Percentiles rank a stretch among this genome's conserved stretches.
Conservation (phyloP, 768 basidiomycete species). For the Rhizopogon sp. region DNA sequence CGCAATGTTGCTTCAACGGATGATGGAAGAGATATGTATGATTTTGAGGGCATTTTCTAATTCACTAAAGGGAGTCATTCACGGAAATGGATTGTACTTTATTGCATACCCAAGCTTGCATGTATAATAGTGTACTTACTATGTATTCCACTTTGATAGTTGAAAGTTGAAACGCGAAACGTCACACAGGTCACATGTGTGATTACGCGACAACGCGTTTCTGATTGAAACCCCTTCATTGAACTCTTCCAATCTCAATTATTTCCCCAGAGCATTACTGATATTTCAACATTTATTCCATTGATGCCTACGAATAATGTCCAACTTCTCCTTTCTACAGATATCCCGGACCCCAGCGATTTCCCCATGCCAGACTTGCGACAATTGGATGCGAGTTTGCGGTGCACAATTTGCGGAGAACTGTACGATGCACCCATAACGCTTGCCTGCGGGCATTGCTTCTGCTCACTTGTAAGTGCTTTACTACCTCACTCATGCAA, state of each 20-base stretch:
- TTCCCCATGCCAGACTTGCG: conserved; percentile 61
- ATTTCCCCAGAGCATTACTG: neutral
- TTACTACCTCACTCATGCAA: neutral
- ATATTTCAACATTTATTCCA: neutral
- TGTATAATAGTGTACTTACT: conserved; percentile 16
- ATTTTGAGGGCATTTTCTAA: conserved; percentile 36
- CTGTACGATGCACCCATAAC: conserved; percentile 70
- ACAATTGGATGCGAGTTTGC: conserved; percentile 56
- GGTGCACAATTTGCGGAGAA: conserved; percentile 76
- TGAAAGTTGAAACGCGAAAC: neutral
- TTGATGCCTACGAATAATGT: conserved; percentile 25
- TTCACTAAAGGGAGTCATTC: neutral
- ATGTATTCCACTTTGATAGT: neutral
- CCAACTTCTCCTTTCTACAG: conserved; percentile 23
- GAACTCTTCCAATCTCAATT: too few relatives aligned
- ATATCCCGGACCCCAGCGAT: conserved; percentile 63
- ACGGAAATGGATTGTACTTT: conserved; percentile 4
- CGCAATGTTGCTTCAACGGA: conserved; percentile 46
- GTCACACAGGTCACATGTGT: conserved; percentile 16
- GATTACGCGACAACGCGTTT: conserved; percentile 16
- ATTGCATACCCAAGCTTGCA: conserved; percentile 9
- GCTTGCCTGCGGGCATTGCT: conserved; percentile 74
- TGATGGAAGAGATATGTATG: conserved; percentile 35
- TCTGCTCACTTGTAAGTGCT: conserved; percentile 65
- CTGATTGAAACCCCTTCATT: too few relatives aligned